Percentiles rank a stretch among this genome's conserved stretches.
Evolutionary conservation across 495 filamentous ascomycete species (phyloP).

Genomic region (Penicillium canescens): DNA sequence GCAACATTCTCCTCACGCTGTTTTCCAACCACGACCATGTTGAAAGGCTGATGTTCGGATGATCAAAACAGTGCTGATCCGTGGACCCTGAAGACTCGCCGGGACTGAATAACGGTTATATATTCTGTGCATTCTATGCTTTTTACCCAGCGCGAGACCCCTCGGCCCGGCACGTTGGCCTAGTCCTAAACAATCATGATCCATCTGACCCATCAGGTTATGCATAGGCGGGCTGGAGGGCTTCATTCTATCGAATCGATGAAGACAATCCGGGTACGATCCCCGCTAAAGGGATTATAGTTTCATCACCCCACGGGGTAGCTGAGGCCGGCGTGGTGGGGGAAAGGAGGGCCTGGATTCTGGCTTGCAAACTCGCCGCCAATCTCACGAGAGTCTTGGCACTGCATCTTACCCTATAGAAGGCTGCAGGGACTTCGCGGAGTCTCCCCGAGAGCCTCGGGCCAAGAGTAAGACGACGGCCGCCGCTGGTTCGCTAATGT

Average conservation of each 20-base stretch:
- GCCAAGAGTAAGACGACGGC: slow-evolving; percentile 4
- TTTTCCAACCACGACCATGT: slow-evolving; percentile 25
- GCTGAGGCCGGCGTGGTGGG: not conserved
- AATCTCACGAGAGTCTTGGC: slow-evolving; percentile 5
- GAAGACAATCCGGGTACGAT: slow-evolving; percentile 9
- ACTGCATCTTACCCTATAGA: not conserved
- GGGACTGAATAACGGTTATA: slow-evolving; percentile 5
- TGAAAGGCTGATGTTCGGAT: slow-evolving; percentile 10
- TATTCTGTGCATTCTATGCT: slow-evolving; percentile 2
- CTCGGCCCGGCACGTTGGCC: not conserved
- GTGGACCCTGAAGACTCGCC: slow-evolving; percentile 4
- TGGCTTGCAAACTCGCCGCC: not conserved
- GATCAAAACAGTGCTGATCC: slow-evolving; percentile 6
- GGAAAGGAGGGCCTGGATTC: not conserved
- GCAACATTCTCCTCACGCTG: slow-evolving; percentile 31
- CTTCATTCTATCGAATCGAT: slow-evolving; percentile 1
- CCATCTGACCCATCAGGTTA: not conserved
- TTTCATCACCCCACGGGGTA: slow-evolving; percentile 12
- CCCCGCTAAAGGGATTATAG: slow-evolving; percentile 9
- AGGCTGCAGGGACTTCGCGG: slow-evolving; percentile 12
- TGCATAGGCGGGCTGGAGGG: not conserved
- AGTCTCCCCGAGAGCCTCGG: slow-evolving; percentile 15
- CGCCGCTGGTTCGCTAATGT: not conserved
- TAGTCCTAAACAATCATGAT: slow-evolving; percentile 2
- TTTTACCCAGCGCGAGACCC: slow-evolving; percentile 1